Base-by-base conservation (phyloP, 345 rosid species). In the Clarkia xantiana region DNA sequence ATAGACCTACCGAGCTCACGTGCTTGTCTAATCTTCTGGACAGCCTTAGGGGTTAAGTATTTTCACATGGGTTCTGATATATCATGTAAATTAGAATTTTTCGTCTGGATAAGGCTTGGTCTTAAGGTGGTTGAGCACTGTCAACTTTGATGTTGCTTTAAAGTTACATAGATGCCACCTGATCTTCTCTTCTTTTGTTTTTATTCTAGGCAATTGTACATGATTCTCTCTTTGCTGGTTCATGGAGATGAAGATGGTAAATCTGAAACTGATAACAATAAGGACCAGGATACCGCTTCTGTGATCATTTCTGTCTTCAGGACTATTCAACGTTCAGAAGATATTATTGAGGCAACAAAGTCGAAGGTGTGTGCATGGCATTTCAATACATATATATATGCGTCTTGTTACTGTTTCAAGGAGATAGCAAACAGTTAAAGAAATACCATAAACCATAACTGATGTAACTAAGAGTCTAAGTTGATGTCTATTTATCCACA, bases 171-270 rank as follows among this genome's bases (percentile, higher is more conserved):
- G 46, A 10, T 47, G 25, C 2, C 13, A 58, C 42, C 25, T 42
- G 10, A 15, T 42, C 36, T 29, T 19, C 15, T 22, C 13, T n/a
- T 13, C 17, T 42, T 49, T 49, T 40, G 45, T 23, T 60, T 7
- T 44, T 63, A 61, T 68, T 75, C 54, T 84, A 91, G 98, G 76
- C 79, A 76, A 59, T 60, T 86, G 68, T 75, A 81, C 73, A 53
- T 74, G 63, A 56, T 75, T 58, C 57, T 73, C 66, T 86, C 89
- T 47, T 49, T 79, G 74, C 62, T 90, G 64, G 67, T 83, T 61
- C 74, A 70, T 55, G 82, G 81, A 78, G 96, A 84, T 59, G 98
- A 81, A 66, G 98, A 80, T 36, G 65, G 63, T 34, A 91, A 80
- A 70, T 74, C 73, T 19, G 98, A 84, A 63, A 73, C 72, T 53